Base-by-base conservation (phyloP, 2,329 filamentous ascomycete genomes). In the Aureobasidium sp. region DNA sequence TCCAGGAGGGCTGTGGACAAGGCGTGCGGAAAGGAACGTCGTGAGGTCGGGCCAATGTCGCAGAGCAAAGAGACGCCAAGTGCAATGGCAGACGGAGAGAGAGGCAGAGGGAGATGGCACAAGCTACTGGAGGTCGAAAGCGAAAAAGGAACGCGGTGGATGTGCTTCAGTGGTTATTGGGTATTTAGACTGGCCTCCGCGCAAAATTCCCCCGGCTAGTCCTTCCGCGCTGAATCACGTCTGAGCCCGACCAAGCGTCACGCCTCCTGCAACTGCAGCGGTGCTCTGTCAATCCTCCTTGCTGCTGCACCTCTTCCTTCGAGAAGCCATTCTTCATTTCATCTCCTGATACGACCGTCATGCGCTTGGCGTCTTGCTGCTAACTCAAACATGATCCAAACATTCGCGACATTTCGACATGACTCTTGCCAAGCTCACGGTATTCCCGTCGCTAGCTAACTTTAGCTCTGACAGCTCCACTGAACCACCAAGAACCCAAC, bases 401-500 rank as follows among this genome's bases (percentile, higher is more conserved):
- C n/a, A n/a, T n/a, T n/a, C 35, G 35, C 35, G 35, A 19, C 44
- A 17, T 48, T 14, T 19, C 8, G 6, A 5, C 35, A 11, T 37
- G 30, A 3, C 32, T 37, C 41, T 34, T 29, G 44, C 30, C 30
- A 48, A 24, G 11, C 6, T 22, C 25, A 10, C 12, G 12, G 21
- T 48, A 37, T 37, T 37, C 22, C 44, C 44, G 44, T 37, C 4
- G 21, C 29, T 34, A 37, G 44, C 44, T 37, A 48, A 48, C 30
- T 48, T 48, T 48, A 27, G 44, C 27, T 35, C 30, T 48, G 44
- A 48, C 44, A 48, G 44, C 21, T 37, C 44, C 44, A 48, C 44
- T 48, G 37, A 48, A 35, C 14, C n/a, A 25, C n/a, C 30, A 27
- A 27, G 10, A 17, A 24, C 17, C 41, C 10, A 16, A n/a, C 34